Percentiles rank a stretch among this genome's conserved stretches.
Conservation (phyloP, 495 filamentous ascomycete genomes). For the Antarctomyces pellizariae region DNA sequence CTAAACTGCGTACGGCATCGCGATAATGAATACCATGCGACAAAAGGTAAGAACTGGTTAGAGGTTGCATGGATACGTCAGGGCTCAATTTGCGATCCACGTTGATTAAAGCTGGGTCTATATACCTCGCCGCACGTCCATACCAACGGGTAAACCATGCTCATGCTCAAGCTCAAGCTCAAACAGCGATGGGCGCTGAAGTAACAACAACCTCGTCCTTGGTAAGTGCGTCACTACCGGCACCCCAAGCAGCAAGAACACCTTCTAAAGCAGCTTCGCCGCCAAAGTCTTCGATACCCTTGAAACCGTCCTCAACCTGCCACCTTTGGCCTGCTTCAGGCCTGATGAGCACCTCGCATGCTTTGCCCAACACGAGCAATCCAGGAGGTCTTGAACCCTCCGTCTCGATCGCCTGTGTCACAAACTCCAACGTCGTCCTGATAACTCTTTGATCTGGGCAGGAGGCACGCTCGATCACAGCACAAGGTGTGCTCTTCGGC, state of each 20-base stretch:
- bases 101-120: too few relatives aligned
- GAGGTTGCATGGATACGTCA: too few relatives aligned
- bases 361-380: slow-evolving; percentile 64
- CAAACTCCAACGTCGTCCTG: slow-evolving; percentile 55
- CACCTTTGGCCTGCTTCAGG: slow-evolving; percentile 34
- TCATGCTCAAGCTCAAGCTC: too few relatives aligned
- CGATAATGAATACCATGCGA: neutral
- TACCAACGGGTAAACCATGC: too few relatives aligned
- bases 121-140: too few relatives aligned
- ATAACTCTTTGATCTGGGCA: slow-evolving; percentile 90
- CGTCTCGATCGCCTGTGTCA: slow-evolving; percentile 65
- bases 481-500: slow-evolving; percentile 50
- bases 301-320: slow-evolving; percentile 80
- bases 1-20: neutral
- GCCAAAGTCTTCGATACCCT: slow-evolving; percentile 27
- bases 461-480: slow-evolving; percentile 81
- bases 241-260: too few relatives aligned
- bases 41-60: slow-evolving; percentile 1
- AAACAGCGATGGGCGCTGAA: too few relatives aligned
- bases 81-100: too few relatives aligned
- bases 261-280: too few relatives aligned
- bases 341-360: slow-evolving; percentile 52
- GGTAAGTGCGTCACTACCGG: too few relatives aligned
- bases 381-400: slow-evolving; percentile 80
- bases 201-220: too few relatives aligned